Base-by-base conservation (phyloP, 1,284 basidiomycete species). In the Sutorius eximius region DNA sequence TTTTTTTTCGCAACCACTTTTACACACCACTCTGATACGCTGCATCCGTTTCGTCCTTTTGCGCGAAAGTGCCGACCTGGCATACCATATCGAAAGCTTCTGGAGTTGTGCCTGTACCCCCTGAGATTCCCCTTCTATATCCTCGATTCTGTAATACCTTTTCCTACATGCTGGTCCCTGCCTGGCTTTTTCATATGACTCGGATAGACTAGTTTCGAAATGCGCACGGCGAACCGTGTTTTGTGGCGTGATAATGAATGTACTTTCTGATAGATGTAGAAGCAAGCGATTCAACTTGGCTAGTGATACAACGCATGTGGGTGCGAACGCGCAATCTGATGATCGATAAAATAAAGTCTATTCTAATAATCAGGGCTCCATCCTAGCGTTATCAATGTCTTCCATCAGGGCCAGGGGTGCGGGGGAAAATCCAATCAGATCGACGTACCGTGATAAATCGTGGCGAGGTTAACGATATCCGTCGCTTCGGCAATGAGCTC, bases 401-500 rank as follows among this genome's bases (percentile, higher is more conserved):
- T 59, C 16, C 52, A 57, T 58, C 52, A 50, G 51, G 29, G 32
- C 30, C 11, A 20, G 43, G 27, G 5, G 3, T n/a, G 5, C 9
- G 16, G 27, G 24, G 50, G 5, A 11, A 18, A n/a, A 24, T 51
- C 42, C 4, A 40, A 16, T 49, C 15, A 48, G 20, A 24, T 34
- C 27, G 5, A 70, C 80, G 58, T 64, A 89, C 91, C 92, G 56
- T 70, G 64, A 66, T 83, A 99, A 65, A 98, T 94, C 27, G 79
- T 81, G 2, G 86, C 87, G 33, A 98, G 74, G 70, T 94, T 91
- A 36, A 77, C 76, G 0, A 78, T 71, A 68, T 96, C 91, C 38
- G 86, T 91, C 37, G 96, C 96, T 68, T 95, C 87, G 24, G 91
- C 86, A 55, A 98, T 90, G 37, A 99, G 82, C 70, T 95, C 89